phyloP scores from a whole-genome alignment of 2,329 filamentous ascomycete species.

The Coniochaeta sp. region DNA sequence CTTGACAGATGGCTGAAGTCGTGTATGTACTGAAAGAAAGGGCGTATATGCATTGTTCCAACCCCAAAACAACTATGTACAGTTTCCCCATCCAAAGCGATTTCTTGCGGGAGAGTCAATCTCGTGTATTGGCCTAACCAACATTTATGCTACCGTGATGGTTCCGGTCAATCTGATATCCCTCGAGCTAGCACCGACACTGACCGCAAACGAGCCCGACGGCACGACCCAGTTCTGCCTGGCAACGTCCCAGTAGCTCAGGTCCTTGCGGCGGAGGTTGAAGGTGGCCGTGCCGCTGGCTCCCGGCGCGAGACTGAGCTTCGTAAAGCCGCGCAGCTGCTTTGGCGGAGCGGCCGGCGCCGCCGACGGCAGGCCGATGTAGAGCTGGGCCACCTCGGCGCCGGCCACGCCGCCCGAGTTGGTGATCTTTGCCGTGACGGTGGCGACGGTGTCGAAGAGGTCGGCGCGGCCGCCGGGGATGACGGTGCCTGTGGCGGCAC shows the following conservation, averaged over 20 bases:
- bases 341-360: slow-evolving; percentile 30
- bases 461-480: slow-evolving; percentile 36
- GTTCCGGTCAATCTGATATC: slow-evolving; percentile 33
- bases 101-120: too few species aligned
- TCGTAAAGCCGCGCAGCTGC: slow-evolving; percentile 57
- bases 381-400: slow-evolving; percentile 61
- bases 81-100: too few species aligned
- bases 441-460: slow-evolving; percentile 36
- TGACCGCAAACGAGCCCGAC: slow-evolving; percentile 31
- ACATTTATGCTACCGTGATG: slow-evolving; percentile 10
- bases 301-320: slow-evolving; percentile 42
- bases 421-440: slow-evolving; percentile 51
- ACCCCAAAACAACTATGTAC: background rate
- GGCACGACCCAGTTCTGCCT: slow-evolving; percentile 54
- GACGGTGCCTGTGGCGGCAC: slow-evolving; percentile 29
- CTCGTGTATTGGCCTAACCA: too few species aligned
- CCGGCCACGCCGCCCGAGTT: slow-evolving; percentile 58
- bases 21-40: background rate
- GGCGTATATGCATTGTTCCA: background rate
- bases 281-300: slow-evolving; percentile 41
- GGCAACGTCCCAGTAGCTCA: slow-evolving; percentile 57
- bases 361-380: slow-evolving; percentile 34
- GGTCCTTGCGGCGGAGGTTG: slow-evolving; percentile 48
- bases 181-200: slow-evolving; percentile 37
- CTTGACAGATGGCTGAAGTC: background rate